Evolutionary conservation across 768 basidiomycete species (phyloP), one percentile per base, ranked within the genome.

Genomic region (Lactifluus subvellereus): DNA sequence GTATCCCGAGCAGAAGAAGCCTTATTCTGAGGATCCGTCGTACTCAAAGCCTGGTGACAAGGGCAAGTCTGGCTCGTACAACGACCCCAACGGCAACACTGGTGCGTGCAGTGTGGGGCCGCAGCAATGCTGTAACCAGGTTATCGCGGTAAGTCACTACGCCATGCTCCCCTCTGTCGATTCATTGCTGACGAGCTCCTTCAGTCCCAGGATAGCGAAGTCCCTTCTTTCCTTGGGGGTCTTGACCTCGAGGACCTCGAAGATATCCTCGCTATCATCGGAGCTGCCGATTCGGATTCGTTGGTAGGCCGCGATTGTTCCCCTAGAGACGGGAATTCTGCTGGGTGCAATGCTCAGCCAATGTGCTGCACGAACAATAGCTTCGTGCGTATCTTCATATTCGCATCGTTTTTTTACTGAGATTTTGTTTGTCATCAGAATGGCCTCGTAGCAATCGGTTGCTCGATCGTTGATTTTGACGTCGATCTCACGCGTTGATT

Each of bases 281-380:
- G 27, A 2, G 27, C 27, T 2, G 27, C 27, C 27, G 27, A 27
- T 10, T 0, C 27, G 35, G 6, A 38, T 13, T 20, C 52, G 3
- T 4, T 37, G n/a, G n/a, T 20, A 30, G 38, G 38, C 38, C 20
- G 14, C 1, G 20, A 20, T 32, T 59, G 58, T 18, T 32, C 40
- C 32, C 49, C 49, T 3, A 1, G 22, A 5, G 8, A 22, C 4
- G 27, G 3, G 9, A 10, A 16, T 3, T 13, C 11, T 30, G 1
- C 10, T 30, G 18, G 11, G 2, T 51, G 58, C 50, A 42, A 2
- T 1, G 20, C 50, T 8, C 9, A 51, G 1, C 50, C 30, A 32
- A 51, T 52, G 40, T 59, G 58, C 40, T 59, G 58, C 40, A 9
- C 27, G 1, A 18, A 33, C 14, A 59, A 59, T 59, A 18, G 43